Evolutionary conservation across 495 filamentous ascomycete genomes (phyloP).

Genomic region (Penicillium psychrofluorescens): DNA sequence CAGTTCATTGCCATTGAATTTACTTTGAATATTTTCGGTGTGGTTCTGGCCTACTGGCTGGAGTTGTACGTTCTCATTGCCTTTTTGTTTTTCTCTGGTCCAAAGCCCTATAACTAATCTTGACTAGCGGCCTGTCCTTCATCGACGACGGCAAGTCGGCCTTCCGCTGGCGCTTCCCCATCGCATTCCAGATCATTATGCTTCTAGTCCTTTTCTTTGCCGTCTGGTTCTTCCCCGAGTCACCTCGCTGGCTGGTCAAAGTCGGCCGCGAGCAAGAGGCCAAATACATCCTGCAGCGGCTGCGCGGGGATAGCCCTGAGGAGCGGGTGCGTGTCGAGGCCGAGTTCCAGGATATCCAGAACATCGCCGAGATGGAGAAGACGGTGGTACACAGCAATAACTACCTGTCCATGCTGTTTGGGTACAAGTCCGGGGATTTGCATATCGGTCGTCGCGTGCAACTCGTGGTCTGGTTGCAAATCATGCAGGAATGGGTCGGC

Average conservation of each 20-base stretch:
- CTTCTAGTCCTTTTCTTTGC: conserved; percentile 40
- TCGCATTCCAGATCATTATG: conserved; percentile 64
- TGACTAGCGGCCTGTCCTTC: conserved; percentile 45
- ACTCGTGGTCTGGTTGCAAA: conserved; percentile 65
- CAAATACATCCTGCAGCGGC: conserved; percentile 52
- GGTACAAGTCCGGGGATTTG: conserved; percentile 52
- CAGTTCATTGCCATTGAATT: conserved; percentile 70
- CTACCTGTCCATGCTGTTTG: conserved; percentile 58
- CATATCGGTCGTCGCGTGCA: conserved; percentile 61
- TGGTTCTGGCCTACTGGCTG: conserved; percentile 67
- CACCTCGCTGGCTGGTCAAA: conserved; percentile 58
- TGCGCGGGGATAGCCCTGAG: conserved; percentile 52
- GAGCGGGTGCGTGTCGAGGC: conserved; percentile 47
- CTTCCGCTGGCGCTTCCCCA: conserved; percentile 62
- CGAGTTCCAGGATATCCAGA: conserved; percentile 58
- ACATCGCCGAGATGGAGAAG: conserved; percentile 50
- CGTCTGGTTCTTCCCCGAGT: conserved; percentile 61
- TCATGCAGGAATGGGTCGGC: conserved; percentile 68
- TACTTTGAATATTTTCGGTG: conserved; percentile 66
- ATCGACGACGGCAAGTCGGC: conserved; percentile 47
- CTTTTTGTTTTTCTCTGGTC: neutral
- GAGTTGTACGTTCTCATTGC: conserved; percentile 47
- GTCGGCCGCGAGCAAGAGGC: conserved; percentile 55
- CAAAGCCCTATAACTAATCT: conserved; percentile 4
- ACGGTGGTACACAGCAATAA: conserved; percentile 42